phyloP scores from a whole-genome alignment of 495 filamentous ascomycete genomes.

The Neurospora intermedia region DNA sequence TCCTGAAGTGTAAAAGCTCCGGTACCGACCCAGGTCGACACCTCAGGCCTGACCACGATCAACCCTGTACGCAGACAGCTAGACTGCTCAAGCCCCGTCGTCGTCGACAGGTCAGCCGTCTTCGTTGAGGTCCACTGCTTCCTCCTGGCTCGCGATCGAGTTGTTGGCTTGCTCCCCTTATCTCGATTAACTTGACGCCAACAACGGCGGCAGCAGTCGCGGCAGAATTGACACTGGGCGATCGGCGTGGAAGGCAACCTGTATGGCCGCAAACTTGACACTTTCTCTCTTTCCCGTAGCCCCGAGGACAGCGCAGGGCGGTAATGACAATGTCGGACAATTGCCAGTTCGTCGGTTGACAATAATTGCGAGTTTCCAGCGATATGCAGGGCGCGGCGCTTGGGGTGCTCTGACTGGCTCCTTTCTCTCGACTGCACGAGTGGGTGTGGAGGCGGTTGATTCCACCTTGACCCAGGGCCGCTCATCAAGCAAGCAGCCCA shows the following conservation, averaged over 20 bases:
- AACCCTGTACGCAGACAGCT: not conserved
- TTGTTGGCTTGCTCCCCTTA: not conserved
- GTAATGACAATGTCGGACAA: constrained; percentile 2
- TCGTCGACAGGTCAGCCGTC: not conserved
- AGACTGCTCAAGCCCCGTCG: not conserved
- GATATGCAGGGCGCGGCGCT: constrained; percentile 1
- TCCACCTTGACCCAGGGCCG: not conserved
- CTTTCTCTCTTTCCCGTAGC: not conserved
- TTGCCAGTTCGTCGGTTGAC: not conserved
- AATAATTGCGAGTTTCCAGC: constrained; percentile 1
- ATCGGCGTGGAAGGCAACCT: not conserved
- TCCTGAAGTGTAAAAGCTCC: not conserved
- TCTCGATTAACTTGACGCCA: not conserved
- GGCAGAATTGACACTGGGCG: not conserved
- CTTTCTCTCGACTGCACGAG: not conserved
- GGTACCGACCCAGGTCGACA: not conserved
- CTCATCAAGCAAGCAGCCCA: not conserved
- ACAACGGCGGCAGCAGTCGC: not conserved
- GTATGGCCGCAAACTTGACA: not conserved
- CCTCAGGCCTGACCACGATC: not conserved
- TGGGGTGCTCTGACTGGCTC: not conserved
- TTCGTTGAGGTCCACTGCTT: not conserved
- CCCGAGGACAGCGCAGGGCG: not conserved
- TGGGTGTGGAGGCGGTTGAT: not conserved
- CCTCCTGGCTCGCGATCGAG: not conserved